Conservation (phyloP, 108 stramenopile species). For the Nitzschia palea region DNA sequence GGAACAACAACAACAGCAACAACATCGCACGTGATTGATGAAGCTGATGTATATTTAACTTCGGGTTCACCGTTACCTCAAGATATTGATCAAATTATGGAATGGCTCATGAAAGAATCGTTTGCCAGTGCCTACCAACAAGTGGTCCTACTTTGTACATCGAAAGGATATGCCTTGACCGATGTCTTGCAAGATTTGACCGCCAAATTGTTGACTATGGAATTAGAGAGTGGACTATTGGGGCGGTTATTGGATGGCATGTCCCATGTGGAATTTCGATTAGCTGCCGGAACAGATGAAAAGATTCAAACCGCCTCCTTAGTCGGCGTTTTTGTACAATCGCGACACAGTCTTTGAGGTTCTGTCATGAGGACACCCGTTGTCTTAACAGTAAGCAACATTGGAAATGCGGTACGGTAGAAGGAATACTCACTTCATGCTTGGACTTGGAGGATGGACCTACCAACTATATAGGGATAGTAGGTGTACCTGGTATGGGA, state of each 20-base stretch:
- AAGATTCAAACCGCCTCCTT: slow-evolving; percentile 76
- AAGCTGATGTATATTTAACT: slow-evolving; percentile 76
- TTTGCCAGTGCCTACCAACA: slow-evolving; percentile 59
- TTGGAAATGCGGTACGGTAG: too few relatives aligned
- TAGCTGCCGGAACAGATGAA: slow-evolving; percentile 81
- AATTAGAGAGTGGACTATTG: slow-evolving; percentile 62
- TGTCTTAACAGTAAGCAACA: too few relatives aligned
- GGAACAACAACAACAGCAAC: neutral
- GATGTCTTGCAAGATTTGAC: slow-evolving; percentile 76
- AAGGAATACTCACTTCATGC: too few relatives aligned
- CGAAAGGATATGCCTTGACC: slow-evolving; percentile 77
- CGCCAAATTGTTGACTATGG: slow-evolving; percentile 30
- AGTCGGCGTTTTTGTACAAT: slow-evolving; percentile 78
- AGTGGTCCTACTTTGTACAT: slow-evolving; percentile 53
- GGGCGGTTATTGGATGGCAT: slow-evolving; percentile 75
- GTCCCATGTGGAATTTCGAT: slow-evolving; percentile 75
- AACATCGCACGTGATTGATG: slow-evolving; percentile 42
- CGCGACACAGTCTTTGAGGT: slow-evolving; percentile 38
- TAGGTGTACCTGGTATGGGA: too few relatives aligned
- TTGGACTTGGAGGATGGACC: too few relatives aligned
- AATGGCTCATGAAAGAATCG: slow-evolving; percentile 67
- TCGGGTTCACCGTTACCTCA: slow-evolving; percentile 81
- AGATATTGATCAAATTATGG: slow-evolving; percentile 61
- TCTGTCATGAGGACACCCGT: too few relatives aligned
- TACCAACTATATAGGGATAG: too few relatives aligned